A percentile compares a stretch with the other conserved stretches of the same genome.
phyloP scores from a whole-genome alignment of 1,139 yeast genomes.

The Saccharomyces uvarum region DNA sequence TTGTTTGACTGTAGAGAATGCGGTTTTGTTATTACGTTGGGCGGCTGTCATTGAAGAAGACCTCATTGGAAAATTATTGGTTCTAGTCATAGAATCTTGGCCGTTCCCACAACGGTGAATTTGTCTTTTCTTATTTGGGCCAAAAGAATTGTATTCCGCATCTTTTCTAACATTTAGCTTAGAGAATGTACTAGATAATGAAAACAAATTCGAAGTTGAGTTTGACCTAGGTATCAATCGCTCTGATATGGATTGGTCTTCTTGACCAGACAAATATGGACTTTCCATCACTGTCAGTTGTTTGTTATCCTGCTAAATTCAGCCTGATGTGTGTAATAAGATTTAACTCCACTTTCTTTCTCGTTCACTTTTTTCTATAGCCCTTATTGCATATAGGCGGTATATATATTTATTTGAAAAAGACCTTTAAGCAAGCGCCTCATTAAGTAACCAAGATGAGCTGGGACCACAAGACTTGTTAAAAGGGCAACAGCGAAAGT shows the following conservation, averaged over 20 bases:
- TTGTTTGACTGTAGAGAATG: neutral
- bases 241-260: neutral
- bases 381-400: neutral
- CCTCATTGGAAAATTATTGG: neutral
- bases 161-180: neutral
- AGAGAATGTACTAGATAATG: conserved; percentile 17
- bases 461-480: neutral
- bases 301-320: neutral
- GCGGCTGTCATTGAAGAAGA: conserved; percentile 1
- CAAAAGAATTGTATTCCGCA: neutral
- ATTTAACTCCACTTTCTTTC: neutral
- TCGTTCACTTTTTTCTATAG: neutral
- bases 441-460: neutral
- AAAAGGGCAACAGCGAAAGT: neutral
- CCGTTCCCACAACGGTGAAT: neutral
- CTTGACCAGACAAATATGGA: neutral
- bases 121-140: neutral
- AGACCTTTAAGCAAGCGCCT: neutral
- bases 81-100: neutral
- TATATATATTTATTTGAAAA: neutral
- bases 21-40: neutral
- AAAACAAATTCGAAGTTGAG: conserved; percentile 8
- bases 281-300: neutral
- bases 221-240: conserved; percentile 6
- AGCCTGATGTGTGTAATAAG: neutral